Evolutionary conservation across 257 asterid species (phyloP), one percentile per base, ranked within the genome.

Genomic region (Nicotiana tabacum): DNA sequence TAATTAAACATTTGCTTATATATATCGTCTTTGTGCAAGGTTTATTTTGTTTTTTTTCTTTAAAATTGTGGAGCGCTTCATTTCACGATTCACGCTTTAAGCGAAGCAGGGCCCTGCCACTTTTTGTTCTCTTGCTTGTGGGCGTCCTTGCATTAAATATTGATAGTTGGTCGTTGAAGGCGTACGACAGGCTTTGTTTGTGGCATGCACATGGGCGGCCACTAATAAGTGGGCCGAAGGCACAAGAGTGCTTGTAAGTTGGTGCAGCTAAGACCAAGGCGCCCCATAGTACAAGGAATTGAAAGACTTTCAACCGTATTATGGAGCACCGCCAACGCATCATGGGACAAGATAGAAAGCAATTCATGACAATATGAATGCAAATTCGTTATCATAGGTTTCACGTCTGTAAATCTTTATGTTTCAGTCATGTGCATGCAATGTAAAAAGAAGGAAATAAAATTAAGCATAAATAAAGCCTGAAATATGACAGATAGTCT

Each of bases 191-290:
- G 55, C 29, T 30, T 35, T 69, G 16, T 27, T 69, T 39, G n/a
- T 69, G 77, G 77, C 10, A 58, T 58, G 60, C n/a, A 13, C 29
- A 58, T 18, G 29, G 64, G 29, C 77, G 57, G 77, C 57, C 18
- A n/a, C 77, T n/a, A 69, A 69, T 55, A 69, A n/a, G 77, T 69
- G 33, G 77, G 77, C 57, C 77, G 24, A 69, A 39, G 35, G 78
- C 57, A 32, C n/a, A 39, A 70, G 35, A 39, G 58, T 70, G 32
- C 43, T 39, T 69, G 78, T 39, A 39, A 69, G 33, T 69, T 69
- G n/a, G 57, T n/a, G 78, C 78, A 39, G 57, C 57, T 32, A 39
- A n/a, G 77, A 10, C 33, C 57, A 69, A 69, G 57, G 33, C n/a
- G 24, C 78, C 12, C 35, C 21, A 39, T 69, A 39, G 57, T 11